Base-by-base conservation (phyloP, 1,284 basidiomycete species). In the Naganishia cerealis region DNA sequence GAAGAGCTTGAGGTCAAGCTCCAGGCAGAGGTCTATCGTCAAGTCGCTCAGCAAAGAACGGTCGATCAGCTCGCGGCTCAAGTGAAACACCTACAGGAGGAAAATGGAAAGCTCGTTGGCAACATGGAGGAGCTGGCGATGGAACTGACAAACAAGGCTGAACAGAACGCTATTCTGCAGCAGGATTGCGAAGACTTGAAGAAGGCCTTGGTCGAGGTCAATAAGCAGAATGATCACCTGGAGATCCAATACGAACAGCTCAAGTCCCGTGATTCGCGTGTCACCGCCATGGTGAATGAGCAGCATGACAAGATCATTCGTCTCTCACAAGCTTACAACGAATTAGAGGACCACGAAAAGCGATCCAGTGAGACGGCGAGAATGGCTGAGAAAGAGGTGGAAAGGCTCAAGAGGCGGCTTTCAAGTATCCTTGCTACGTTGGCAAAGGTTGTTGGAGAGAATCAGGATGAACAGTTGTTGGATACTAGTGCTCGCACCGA, bases 1-100 rank as follows among this genome's bases (percentile, higher is more conserved):
- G 61, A 63, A 21, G 61, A 63, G 24, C 36, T 63, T 21, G 61
- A 63, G 36, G 36, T 63, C 61, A 63, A 63, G 61, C 50, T 63
- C 42, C 38, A 63, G 50, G 61, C 61, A 24, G 61, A 63, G 29
- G 24, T 38, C 1, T 63, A 42, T 53, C 61, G 61, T 24, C 50
- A 54, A 12, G n/a, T 39, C 3, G 61, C 61, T 16, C 50, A 63
- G 50, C 48, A 63, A 24, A 63, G 61, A 24, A 54, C 50, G 15
- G 33, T 54, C n/a, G 50, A 63, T 18, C 50, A 63, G 16, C 50
- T 63, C 9, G n/a, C 50, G 24, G 61, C 36, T 24, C 39, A 26
- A 26, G 15, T 63, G n/a, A 52, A 43, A 18, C 36, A 40, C 26
- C 3, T 53, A 24, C 33, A 53, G 26, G 21, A 39, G 24, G 61